Evolutionary conservation across 371 early-diverging fungal genomes (phyloP), one percentile per base, ranked within the genome.

Genomic region (Paraphysoderma sedebokerense): DNA sequence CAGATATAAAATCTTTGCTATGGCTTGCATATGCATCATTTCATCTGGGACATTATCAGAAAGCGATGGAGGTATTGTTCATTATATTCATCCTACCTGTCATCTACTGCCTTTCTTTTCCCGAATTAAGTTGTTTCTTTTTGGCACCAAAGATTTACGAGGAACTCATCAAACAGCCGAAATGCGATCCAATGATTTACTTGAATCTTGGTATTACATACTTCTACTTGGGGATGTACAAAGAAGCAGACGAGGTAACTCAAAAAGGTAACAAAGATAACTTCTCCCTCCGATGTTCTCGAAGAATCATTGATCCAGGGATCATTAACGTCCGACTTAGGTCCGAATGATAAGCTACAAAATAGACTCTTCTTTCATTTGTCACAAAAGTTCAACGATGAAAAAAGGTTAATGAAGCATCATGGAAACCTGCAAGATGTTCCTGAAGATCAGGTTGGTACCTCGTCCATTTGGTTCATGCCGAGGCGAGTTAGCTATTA

Each of bases 341-440:
- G 69, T 0, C 66, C 72, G 20, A 61, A 58, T 1, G 63, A 64
- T 53, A 72, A 70, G 47, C 58, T 72, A 8, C 70, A 72, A 51
- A 72, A 68, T 54, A 54, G 73, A 3, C 55, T 72, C 9, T 50
- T 70, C 19, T 70, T 72, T 47, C 73, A 72, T 46, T 45, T 68
- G 12, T 63, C 70, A 11, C 73, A 72, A 51, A 72, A 72, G 52
- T 63, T 67, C 54, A 65, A 67, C 44, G 73, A 72, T 42, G 73
- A 72, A 51, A 68, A 72, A 48, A 44, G 68, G 23, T 48, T 72
- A 45, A 68, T 72, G 70, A 61, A 63, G 6, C 63, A 70, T 48
- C 73, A 72, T 42, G 67, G 68, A 38, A 61, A 62, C 35, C 51
- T 72, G n/a, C 67, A 72, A 45, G 73, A 72, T 44, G 66, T 68